Base-by-base conservation (phyloP, 2,329 filamentous ascomycete genomes). In the Fusarium mangiferae region DNA sequence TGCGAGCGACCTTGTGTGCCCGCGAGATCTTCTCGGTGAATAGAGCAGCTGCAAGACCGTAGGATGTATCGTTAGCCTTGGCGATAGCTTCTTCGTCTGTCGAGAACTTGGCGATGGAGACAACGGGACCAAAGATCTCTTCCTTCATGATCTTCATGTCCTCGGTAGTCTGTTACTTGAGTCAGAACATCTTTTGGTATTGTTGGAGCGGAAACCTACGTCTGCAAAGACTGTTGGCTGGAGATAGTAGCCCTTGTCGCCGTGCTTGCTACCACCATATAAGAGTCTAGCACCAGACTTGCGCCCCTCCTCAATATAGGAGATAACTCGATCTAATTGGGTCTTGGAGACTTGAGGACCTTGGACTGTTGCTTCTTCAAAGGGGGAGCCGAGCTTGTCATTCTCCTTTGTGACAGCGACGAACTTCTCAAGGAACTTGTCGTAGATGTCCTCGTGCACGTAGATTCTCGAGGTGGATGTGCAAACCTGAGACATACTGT, bases 221-320 rank as follows among this genome's bases (percentile, higher is more conserved):
- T 81, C 77, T 13, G 66, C 68, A 65, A 80, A 80, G 22, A 80
- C 74, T 0, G 78, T 80, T 12, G 78, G 77, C 7, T 75, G 55
- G 15, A 80, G 69, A 49, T 75, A 81, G 28, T 78, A 79, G 1
- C 80, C 80, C 46, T 77, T 73, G 33, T 71, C 70, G 1, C 77
- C 73, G 18, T 78, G 57, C 39, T 71, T 77, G 17, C 46, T 70
- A 0, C 79, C 78, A 11, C 81, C 82, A 22, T 82, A 83, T 22
- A 86, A 82, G 6, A 93, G 84, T 4, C 83, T 90, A 1, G 90
- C 89, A 24, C 90, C 91, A 75, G 90, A 88, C 13, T 85, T 85
- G 79, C 91, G 91, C 13, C 91, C 91, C 41, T 85, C 78, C 64
- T 93, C 87, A 48, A 94, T 90, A 80, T 92, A 94, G 3, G 85